Evolutionary conservation across 2,329 filamentous ascomycete genomes (phyloP).

Genomic region (Aureobasidium lini): DNA sequence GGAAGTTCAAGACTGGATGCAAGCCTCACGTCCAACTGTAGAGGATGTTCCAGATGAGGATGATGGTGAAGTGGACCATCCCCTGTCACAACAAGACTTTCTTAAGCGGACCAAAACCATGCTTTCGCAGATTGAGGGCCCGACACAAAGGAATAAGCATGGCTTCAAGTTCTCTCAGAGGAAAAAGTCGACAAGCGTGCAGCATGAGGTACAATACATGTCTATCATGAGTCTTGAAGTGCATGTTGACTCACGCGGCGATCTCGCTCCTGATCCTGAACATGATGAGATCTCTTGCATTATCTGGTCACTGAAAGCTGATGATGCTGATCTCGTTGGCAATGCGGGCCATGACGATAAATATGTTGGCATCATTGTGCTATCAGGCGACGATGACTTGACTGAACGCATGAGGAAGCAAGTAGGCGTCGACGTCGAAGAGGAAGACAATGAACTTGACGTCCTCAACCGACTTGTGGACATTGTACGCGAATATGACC

Average conservation of each 20-base stretch:
- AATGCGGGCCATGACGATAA: constrained; percentile 41
- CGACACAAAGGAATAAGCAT: constrained; percentile 73
- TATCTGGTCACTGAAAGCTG: constrained; percentile 82
- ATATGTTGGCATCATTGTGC: constrained; percentile 63
- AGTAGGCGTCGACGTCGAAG: constrained; percentile 55
- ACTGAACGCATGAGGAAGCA: constrained; percentile 56
- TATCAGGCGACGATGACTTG: constrained; percentile 46
- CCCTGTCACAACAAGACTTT: constrained; percentile 20
- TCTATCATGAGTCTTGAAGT: constrained; percentile 91
- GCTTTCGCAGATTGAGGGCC: constrained; percentile 80
- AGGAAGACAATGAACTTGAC: constrained; percentile 75
- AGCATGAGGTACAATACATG: constrained; percentile 89
- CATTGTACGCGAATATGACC: constrained; percentile 75
- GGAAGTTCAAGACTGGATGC: constrained; percentile 65
- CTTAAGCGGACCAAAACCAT: constrained; percentile 28
- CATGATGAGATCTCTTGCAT: constrained; percentile 81
- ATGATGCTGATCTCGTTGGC: constrained; percentile 51
- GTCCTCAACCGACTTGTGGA: constrained; percentile 79
- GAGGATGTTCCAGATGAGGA: constrained; percentile 16
- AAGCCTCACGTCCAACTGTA: constrained; percentile 25
- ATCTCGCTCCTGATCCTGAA: constrained; percentile 78
- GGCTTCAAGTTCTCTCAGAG: constrained; percentile 83
- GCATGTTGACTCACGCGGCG: constrained; percentile 79
- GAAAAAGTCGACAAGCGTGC: constrained; percentile 63
- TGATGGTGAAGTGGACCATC: constrained; percentile 24